A percentile compares a stretch with the other conserved stretches of the same genome.
Evolutionary conservation across 345 rosid genomes (phyloP).

Genomic region (Clarkia xantiana): DNA sequence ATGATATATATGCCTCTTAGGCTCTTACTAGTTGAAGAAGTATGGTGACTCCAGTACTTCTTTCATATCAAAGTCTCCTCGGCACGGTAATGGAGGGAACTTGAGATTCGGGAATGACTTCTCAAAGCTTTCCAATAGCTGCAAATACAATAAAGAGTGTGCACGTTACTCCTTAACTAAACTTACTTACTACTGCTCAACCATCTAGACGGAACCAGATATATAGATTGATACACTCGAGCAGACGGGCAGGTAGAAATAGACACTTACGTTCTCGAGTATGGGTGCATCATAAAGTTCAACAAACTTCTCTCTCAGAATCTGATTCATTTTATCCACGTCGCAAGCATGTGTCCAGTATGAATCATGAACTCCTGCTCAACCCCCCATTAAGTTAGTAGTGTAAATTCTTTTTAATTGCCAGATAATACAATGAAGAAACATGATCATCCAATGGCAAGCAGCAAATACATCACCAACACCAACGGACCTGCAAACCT

Average conservation of each 20-base stretch:
- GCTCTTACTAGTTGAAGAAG: too few species aligned
- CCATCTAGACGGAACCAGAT: too few species aligned
- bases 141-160: slow-evolving; percentile 24
- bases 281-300: slow-evolving; percentile 80
- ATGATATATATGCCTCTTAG: too few species aligned
- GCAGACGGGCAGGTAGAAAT: not conserved
- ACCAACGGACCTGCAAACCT: slow-evolving; percentile 86
- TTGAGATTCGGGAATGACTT: slow-evolving; percentile 13
- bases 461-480: too few species aligned
- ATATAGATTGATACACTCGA: too few species aligned
- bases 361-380: slow-evolving; percentile 96
- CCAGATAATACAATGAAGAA: too few species aligned
- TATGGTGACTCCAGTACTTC: too few species aligned
- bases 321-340: slow-evolving; percentile 70
- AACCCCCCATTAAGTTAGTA: slow-evolving; percentile 12
- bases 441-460: too few species aligned
- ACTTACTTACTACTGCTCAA: too few species aligned
- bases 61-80: too few species aligned
- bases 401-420: too few species aligned
- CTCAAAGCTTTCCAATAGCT: slow-evolving; percentile 77
- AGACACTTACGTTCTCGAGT: slow-evolving; percentile 68
- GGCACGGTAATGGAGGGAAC: too few species aligned
- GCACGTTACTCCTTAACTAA: not conserved
- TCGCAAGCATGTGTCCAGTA: slow-evolving; percentile 97
- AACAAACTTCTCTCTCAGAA: slow-evolving; percentile 89